Evolutionary conservation across 2,329 filamentous ascomycete species (phyloP).

Genomic region (Pseudogymnoascus sp.): DNA sequence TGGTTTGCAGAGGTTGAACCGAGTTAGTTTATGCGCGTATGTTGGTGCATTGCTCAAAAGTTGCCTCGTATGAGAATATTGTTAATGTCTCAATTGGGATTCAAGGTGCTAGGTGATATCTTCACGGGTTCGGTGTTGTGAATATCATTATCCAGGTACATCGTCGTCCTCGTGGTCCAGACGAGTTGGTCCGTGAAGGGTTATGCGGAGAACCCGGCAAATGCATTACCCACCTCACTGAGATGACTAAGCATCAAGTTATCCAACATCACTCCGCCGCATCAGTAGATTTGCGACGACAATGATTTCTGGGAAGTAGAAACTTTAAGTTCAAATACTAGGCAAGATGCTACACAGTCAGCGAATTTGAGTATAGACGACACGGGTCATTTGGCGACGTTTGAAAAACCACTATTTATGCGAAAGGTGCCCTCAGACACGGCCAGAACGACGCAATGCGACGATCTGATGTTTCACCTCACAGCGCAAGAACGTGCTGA

Average conservation of each 20-base stretch:
- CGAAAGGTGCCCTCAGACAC: neutral
- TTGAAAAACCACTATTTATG: neutral
- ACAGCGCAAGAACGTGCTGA: constrained; percentile 1
- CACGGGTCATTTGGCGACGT: neutral
- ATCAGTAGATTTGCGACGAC: constrained; percentile 5
- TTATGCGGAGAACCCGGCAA: neutral
- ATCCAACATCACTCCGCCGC: neutral
- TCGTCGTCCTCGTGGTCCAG: neutral
- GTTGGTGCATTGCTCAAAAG: neutral
- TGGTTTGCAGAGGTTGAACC: neutral
- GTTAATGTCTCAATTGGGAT: neutral
- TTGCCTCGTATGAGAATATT: neutral
- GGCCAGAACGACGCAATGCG: neutral
- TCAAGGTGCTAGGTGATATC: neutral
- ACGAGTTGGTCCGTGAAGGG: neutral
- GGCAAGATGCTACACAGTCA: neutral
- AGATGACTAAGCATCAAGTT: neutral
- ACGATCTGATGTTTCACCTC: constrained; percentile 7
- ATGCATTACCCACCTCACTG: neutral
- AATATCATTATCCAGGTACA: constrained; percentile 1
- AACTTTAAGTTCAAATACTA: neutral
- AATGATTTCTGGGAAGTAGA: neutral
- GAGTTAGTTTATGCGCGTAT: neutral
- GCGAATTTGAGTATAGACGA: neutral
- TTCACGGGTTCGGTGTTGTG: neutral